Evolutionary conservation across 805 yeast genomes (phyloP), one percentile per base, ranked within the genome.

Genomic region (Monosporozyma solicola): DNA sequence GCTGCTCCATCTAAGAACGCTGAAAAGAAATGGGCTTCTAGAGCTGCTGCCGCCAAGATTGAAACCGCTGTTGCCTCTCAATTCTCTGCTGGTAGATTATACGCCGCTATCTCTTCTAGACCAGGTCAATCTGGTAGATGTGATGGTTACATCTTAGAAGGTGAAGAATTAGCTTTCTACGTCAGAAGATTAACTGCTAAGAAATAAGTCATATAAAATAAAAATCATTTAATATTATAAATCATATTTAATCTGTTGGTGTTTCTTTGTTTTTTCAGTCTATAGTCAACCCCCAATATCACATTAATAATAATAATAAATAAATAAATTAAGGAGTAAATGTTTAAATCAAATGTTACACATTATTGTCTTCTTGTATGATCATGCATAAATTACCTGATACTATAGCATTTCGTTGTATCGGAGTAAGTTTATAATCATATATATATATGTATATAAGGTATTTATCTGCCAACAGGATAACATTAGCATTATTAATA

Each of bases 61-160:
- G 97, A 91, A 80, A 75, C 80, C 63, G 84, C 96, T 71, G 92
- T 94, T 69, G 92, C 89, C 74, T 74, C 92, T 72, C 99, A 94
- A 83, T 94, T 94, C 87, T 85, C 85, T 77, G 90, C 98, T 69
- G 99, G 99, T 84, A 91, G 92, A 81, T 86, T 94, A 72, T 94
- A 94, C 84, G 99, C 99, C 77, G 83, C 82, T 77, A 89, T 94
- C 75, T 90, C 99, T 66, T 94, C 99, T 56, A 90, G 99, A 85
- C 99, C 99, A 77, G 99, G 99, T 79, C 99, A 94, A 85, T 87
- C 96, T 67, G 99, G 99, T 80, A 95, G 99, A 83, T 85, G 90
- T 81, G 99, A 94, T 78, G 99, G 99, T 80, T 94, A 94, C 95
- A 86, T 94, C 80, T 87, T 94, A 77, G 99, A 94, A 84, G 99